A percentile compares a stretch with the other conserved stretches of the same genome.
Conservation (phyloP, 2,329 filamentous ascomycete species). For the Colletotrichum sojae region DNA sequence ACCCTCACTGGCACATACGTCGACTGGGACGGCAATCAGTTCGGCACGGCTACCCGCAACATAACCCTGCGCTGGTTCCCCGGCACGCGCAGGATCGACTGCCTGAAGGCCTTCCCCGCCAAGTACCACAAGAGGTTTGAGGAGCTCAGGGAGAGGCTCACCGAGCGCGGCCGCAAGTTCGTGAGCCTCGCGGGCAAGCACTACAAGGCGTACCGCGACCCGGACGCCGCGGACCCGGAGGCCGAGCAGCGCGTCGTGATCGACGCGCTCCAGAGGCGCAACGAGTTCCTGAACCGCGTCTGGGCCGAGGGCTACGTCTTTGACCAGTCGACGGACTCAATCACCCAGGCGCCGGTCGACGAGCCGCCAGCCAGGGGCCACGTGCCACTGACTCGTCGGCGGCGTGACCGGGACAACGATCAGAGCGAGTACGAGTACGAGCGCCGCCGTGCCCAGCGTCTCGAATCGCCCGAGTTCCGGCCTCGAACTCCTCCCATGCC, state of each 20-base stretch:
- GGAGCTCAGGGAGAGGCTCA: slow-evolving; percentile 50
- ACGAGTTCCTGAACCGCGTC: background rate
- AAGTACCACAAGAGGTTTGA: slow-evolving; percentile 58
- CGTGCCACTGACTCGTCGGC: slow-evolving; percentile 1
- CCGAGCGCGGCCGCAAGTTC: slow-evolving; percentile 59
- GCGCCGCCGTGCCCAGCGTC: too few species aligned
- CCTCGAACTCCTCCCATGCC: too few species aligned
- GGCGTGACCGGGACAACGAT: background rate
- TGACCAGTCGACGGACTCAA: slow-evolving; percentile 27
- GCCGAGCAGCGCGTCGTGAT: slow-evolving; percentile 31
- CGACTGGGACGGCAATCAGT: slow-evolving; percentile 62
- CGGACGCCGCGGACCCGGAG: slow-evolving; percentile 27
- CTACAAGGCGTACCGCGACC: slow-evolving; percentile 59
- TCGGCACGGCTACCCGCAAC: slow-evolving; percentile 55
- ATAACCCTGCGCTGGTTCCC: slow-evolving; percentile 56
- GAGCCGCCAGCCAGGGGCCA: slow-evolving; percentile 21
- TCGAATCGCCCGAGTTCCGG: too few species aligned
- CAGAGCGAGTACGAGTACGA: background rate
- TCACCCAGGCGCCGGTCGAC: slow-evolving; percentile 41
- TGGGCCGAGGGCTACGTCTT: background rate
- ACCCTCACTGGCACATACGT: slow-evolving; percentile 56
- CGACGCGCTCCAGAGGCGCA: slow-evolving; percentile 8
- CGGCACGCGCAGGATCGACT: slow-evolving; percentile 59
- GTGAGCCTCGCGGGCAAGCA: slow-evolving; percentile 60
- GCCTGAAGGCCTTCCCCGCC: slow-evolving; percentile 59